Conservation (phyloP, 176 grass and related monocot species). For the Cymbopogon citratus region DNA sequence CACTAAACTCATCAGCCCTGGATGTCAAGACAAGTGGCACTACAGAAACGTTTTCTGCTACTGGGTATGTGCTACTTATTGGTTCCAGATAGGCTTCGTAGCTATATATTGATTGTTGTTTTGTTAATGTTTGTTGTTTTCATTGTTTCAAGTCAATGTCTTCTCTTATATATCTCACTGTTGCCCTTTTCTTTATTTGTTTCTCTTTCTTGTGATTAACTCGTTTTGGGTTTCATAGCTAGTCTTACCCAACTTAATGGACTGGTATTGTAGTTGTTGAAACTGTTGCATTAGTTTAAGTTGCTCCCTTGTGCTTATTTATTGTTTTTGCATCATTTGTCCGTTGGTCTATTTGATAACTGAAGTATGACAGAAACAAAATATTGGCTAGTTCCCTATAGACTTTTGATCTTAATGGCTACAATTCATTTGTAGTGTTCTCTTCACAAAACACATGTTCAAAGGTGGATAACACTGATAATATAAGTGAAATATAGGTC, state of each 20-base stretch:
- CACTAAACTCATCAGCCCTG: slow-evolving; percentile 13
- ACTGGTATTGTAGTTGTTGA: not conserved
- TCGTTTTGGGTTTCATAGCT: not conserved
- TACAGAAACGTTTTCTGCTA: slow-evolving; percentile 24
- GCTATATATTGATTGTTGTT: not conserved
- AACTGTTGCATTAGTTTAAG: not conserved
- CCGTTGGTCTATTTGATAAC: not conserved
- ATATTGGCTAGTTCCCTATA: not conserved
- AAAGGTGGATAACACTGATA: not conserved
- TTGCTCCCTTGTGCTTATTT: not conserved
- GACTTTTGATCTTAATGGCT: slow-evolving; percentile 3
- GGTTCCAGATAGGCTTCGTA: not conserved
- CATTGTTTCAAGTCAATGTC: not conserved
- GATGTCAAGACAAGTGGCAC: slow-evolving; percentile 34
- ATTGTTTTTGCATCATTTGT: not conserved
- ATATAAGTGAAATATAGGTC: not conserved
- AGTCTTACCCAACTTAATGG: not conserved
- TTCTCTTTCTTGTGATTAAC: not conserved
- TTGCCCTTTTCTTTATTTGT: not conserved
- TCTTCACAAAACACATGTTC: not conserved
- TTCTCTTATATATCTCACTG: not conserved
- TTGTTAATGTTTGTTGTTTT: not conserved
- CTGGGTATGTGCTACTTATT: slow-evolving; percentile 26
- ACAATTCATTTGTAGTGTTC: not conserved
- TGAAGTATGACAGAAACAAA: not conserved